A percentile compares a stretch with the other conserved stretches of the same genome.
These are phyloP conservation scores for Aspergillus fumigatiaffinis DNA, from an alignment of 2,329 filamentous ascomycete species.

Conservation along the genomic window DNA sequence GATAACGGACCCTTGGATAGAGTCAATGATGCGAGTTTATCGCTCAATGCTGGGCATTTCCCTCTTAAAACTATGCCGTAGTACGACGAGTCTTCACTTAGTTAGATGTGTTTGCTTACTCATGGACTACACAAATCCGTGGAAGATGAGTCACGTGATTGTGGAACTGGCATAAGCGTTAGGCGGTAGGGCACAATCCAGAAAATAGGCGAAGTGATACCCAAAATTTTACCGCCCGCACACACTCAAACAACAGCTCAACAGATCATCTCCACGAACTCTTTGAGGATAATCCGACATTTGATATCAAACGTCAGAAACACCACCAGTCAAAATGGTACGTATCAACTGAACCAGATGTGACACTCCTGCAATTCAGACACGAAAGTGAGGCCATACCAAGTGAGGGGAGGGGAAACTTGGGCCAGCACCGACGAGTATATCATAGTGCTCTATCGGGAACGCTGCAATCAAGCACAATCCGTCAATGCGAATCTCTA, in stretches of 20 bases:
- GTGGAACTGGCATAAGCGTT: slow-evolving; percentile 4
- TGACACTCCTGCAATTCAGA: neutral
- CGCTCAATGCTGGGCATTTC: neutral
- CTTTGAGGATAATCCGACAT: slow-evolving; percentile 55
- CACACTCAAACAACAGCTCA: slow-evolving; percentile 21
- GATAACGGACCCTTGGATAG: slow-evolving; percentile 6
- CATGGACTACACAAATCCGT: neutral
- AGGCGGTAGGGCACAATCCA: slow-evolving; percentile 24
- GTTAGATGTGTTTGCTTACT: neutral
- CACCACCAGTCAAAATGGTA: slow-evolving; percentile 44
- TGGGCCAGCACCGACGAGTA: neutral
- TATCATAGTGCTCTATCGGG: no score
- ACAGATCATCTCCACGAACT: slow-evolving; percentile 29
- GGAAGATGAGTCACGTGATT: neutral
- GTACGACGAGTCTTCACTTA: no score
- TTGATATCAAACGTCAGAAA: slow-evolving; percentile 24
- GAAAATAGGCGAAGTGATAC: slow-evolving; percentile 20
- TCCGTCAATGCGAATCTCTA: neutral
- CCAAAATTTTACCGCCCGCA: slow-evolving; percentile 17
- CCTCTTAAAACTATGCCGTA: no score
- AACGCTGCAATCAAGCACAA: no score
- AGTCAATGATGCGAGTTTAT: slow-evolving; percentile 6
- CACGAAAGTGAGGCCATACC: neutral
- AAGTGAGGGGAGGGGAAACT: neutral
- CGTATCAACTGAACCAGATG: slow-evolving; percentile 8